A percentile compares a stretch with the other conserved stretches of the same genome.
These are phyloP conservation scores for Aspergillus cavernicola DNA, from an alignment of 495 filamentous ascomycete genomes.

Conservation along the genomic window DNA sequence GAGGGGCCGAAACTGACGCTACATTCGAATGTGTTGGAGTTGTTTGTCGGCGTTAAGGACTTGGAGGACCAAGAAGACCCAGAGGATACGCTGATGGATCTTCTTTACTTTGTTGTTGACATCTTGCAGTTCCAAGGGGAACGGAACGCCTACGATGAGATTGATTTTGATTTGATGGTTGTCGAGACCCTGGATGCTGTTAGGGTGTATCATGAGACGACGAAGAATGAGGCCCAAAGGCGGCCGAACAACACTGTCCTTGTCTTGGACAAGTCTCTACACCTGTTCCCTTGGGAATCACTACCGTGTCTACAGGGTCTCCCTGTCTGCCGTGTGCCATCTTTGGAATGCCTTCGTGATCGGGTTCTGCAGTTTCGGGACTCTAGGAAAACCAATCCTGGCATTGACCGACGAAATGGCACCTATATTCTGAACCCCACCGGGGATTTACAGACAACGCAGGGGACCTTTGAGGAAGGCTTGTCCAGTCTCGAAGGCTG, in stretches of 20 bases:
- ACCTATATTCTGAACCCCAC: conserved; percentile 86
- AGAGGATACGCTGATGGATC: conserved; percentile 80
- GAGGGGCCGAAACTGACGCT: conserved; percentile 53
- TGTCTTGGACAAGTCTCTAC: conserved; percentile 86
- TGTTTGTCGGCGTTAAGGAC: conserved; percentile 83
- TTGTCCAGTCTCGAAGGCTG: conserved; percentile 57
- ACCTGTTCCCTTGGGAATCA: conserved; percentile 93
- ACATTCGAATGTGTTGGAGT: conserved; percentile 73
- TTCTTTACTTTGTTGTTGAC: conserved; percentile 94
- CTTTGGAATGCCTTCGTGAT: conserved; percentile 72
- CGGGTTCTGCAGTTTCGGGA: conserved; percentile 52
- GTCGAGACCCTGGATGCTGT: conserved; percentile 80
- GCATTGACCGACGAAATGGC: conserved; percentile 58
- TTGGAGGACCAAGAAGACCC: conserved; percentile 66
- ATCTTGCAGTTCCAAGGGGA: conserved; percentile 96
- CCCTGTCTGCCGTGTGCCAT: conserved; percentile 80
- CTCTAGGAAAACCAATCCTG: conserved; percentile 28
- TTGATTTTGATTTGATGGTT: conserved; percentile 90
- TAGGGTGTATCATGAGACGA: conserved; percentile 66
- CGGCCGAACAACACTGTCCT: conserved; percentile 82
- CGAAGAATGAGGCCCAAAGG: conserved; percentile 46
- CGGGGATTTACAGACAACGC: conserved; percentile 75
- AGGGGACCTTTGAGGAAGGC: conserved; percentile 62
- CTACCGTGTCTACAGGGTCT: conserved; percentile 78
- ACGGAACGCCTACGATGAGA: conserved; percentile 94